Base-by-base conservation (phyloP, 2,329 filamentous ascomycete genomes). In the Calonectria fujianensis region DNA sequence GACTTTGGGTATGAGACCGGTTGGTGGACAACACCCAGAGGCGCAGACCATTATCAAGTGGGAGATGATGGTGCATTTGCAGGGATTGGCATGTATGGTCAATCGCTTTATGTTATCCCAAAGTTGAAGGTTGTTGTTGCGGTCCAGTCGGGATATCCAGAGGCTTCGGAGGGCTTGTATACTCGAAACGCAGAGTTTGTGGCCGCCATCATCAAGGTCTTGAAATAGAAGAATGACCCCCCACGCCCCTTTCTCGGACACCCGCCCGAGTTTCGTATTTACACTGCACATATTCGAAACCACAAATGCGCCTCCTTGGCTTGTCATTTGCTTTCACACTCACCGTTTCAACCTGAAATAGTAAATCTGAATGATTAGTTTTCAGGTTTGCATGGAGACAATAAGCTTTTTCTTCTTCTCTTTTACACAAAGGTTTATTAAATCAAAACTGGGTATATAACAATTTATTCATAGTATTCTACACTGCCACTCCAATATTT, bases 151-250 rank as follows among this genome's bases (percentile, higher is more conserved):
- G 57, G 57, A 24, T 63, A 63, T 13, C 57, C 57, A 29, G 57
- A 63, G 37, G 57, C 57, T 63, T 63, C 57, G n/a, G 57, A 63
- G 4, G 57, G 41, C n/a, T 24, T 63, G 35, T 63, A 63, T 27
- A 63, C 57, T 20, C 57, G n/a, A 29, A 63, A 63, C 39, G 57
- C 57, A 9, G 57, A 63, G 16, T 45, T 63, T 41, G 57, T 63
- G n/a, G 13, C 35, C 8, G 14, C 35, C 16, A 63, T 63, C 37
- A 41, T 63, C 20, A 29, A 63, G 14, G 57, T 11, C 35, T 20
- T 63, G 9, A 59, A 37, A 37, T 14, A 59, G 37, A 39, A 41
- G 1, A 13, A 4, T 48, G 45, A 3, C 13, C 13, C 18, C 41
- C 41, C 18, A 8, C 41, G 41, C n/a, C 20, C 20, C 9, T 35